These are phyloP conservation scores for Stenogyne calaminthoides DNA, from an alignment of 305 asterid species.

Conservation along the genomic window DNA sequence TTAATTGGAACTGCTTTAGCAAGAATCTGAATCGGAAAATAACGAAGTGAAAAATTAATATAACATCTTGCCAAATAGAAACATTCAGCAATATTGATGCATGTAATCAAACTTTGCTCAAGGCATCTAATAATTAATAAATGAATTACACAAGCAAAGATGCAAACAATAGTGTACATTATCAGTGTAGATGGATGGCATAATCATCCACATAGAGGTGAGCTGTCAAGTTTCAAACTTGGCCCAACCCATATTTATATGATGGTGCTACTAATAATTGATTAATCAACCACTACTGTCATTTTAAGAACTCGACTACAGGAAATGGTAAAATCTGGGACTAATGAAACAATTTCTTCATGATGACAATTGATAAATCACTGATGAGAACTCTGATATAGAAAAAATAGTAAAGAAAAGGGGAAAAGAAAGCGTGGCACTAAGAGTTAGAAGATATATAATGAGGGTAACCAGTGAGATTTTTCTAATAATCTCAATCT, in stretches of 20 bases:
- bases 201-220: neutral
- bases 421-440: neutral
- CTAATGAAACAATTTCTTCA: neutral
- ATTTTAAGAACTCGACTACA: neutral
- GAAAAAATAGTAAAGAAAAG: neutral
- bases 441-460: neutral
- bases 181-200: neutral
- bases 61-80: constrained; percentile 25
- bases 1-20: constrained; percentile 89
- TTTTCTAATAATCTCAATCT: neutral
- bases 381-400: neutral
- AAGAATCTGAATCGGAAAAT: constrained; percentile 64
- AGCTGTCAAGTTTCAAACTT: neutral
- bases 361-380: neutral
- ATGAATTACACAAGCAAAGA: constrained; percentile 15
- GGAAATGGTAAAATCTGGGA: neutral
- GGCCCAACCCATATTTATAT: neutral
- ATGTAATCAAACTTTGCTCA: constrained; percentile 24
- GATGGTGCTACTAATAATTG: neutral
- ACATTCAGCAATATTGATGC: constrained; percentile 11
- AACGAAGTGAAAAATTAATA: constrained; percentile 18
- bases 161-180: neutral
- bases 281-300: constrained; percentile 3
- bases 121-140: constrained; percentile 14
- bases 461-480: neutral